Base-by-base conservation (phyloP, 345 rosid genomes). In the Rhizophora mangle region DNA sequence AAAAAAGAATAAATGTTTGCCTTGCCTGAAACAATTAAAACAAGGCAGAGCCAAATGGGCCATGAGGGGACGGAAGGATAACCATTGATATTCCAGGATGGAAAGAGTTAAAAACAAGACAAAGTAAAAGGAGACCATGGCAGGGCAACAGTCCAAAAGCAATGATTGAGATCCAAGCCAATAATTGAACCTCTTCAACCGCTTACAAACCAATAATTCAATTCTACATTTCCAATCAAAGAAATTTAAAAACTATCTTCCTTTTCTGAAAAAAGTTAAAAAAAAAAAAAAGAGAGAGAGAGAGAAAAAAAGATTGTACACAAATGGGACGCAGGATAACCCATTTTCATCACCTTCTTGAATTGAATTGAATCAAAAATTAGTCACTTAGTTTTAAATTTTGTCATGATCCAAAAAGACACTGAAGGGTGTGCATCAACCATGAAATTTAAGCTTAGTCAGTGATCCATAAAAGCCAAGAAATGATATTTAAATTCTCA, bases 111-210 rank as follows among this genome's bases (percentile, higher is more conserved):
- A 65, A 67, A 65, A 51, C 26, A 68, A 22, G 32, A 46, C 4
- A 49, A 57, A 60, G 22, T 13, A 52, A 69, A 55, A 20, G 53
- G 37, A 61, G 61, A 32, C 49, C 9, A 60, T 76, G 68, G 37
- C 59, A 69, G 0, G 60, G 62, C 63, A 67, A 74, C 64, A 70
- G 82, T 80, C 31, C 56, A 60, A 10, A 13, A 64, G 60, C 80
- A 83, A 83, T 83, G 74, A 83, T 83, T 83, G 84, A 81, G 80
- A 79, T 63, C 69, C 71, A 51, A 64, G 64, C 79, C 83, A 84
- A 79, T 81, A 76, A 83, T 83, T 83, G 85, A 76, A 81, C 63
- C 69, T 60, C 32, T 74, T 68, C 75, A 78, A 47, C 71, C 54
- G 52, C 77, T 60, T 34, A 46, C 67, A 22, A 20, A 24, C 59